These are phyloP conservation scores for Colletotrichum navitas DNA, from an alignment of 2,329 filamentous ascomycete genomes.

Conservation along the genomic window DNA sequence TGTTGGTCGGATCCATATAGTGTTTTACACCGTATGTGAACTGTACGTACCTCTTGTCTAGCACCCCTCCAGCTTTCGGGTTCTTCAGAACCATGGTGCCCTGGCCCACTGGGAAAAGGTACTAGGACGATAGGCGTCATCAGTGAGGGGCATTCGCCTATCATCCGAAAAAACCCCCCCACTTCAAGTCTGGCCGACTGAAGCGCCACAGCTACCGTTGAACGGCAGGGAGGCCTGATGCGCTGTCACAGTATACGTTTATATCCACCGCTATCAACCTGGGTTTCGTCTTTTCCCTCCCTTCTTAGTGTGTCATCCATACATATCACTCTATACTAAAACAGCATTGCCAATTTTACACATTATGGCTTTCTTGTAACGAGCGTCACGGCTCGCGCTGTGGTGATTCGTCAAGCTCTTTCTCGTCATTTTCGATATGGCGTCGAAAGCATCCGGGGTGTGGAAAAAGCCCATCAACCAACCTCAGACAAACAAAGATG, in stretches of 20 bases:
- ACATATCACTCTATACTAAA: slow-evolving; percentile 12
- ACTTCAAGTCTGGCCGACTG: slow-evolving; percentile 27
- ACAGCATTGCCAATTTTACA: slow-evolving; percentile 31
- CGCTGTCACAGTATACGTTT: slow-evolving; percentile 37
- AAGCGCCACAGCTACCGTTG: slow-evolving; percentile 25
- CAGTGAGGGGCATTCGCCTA: slow-evolving; percentile 36
- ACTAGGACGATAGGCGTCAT: slow-evolving; percentile 34
- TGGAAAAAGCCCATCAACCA: slow-evolving; percentile 62
- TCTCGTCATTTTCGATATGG: slow-evolving; percentile 55
- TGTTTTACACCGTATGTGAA: not conserved
- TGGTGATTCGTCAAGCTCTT: slow-evolving; percentile 52
- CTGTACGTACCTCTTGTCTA: not conserved
- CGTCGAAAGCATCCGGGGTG: slow-evolving; percentile 62
- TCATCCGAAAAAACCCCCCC: slow-evolving; percentile 30
- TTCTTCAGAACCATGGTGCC: slow-evolving; percentile 9
- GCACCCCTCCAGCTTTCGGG: not conserved
- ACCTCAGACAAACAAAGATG: slow-evolving; percentile 56
- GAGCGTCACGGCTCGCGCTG: slow-evolving; percentile 67
- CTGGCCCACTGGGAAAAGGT: slow-evolving; percentile 8
- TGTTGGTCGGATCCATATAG: slow-evolving; percentile 16
- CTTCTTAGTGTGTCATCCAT: slow-evolving; percentile 22
- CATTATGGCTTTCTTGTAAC: slow-evolving; percentile 62
- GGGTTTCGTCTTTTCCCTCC: slow-evolving; percentile 38
- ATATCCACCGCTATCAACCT: slow-evolving; percentile 3
- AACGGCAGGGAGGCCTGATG: slow-evolving; percentile 28